Base-by-base conservation (phyloP, 2,329 filamentous ascomycete species). In the Colletotrichum sp. region DNA sequence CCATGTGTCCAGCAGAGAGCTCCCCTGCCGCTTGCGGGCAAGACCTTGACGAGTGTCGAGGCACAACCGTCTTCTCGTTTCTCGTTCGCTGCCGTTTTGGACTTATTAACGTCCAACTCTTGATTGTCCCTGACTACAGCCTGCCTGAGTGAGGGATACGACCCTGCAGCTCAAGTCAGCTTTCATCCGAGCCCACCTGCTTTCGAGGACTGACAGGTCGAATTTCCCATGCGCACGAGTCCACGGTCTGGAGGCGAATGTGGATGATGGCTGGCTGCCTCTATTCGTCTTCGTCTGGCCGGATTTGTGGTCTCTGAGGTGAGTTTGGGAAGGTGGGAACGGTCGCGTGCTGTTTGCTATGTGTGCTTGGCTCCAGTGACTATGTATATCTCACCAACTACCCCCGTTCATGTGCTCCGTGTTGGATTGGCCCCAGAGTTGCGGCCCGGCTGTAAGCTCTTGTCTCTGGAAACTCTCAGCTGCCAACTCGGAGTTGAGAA, bases 91-190 rank as follows among this genome's bases (percentile, higher is more conserved):
- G 36, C 21, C 28, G 28, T 62, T 12, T 36, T 21, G 15, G 8
- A 18, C 39, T 26, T 66, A 36, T 28, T 32, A 18, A 28, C 12
- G 3, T 21, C 18, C 44, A 70, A n/a, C 18, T 67, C 71, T 21
- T 67, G 21, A 60, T 15, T 49, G 26, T 63, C n/a, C 52, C 59
- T 28, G 44, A 28, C 24, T 6, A 15, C 16, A 32, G 24, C 34
- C 10, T 30, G 21, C 10, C 26, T 28, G 28, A 52, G 21, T 28
- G 34, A 52, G 28, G 24, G 55, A 32, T 66, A 67, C 18, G 30
- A 62, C 55, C 36, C 62, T 68, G 63, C 63, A 64, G 18, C 18
- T 59, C 72, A 32, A 75, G 66, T 75, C 60, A 65, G 60, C 63
- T 55, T 57, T 63, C 63, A 32, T 67, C 72, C n/a, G 36, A 39